Evolutionary conservation across 805 yeast species (phyloP).

Genomic region (Pichia nakasei): DNA sequence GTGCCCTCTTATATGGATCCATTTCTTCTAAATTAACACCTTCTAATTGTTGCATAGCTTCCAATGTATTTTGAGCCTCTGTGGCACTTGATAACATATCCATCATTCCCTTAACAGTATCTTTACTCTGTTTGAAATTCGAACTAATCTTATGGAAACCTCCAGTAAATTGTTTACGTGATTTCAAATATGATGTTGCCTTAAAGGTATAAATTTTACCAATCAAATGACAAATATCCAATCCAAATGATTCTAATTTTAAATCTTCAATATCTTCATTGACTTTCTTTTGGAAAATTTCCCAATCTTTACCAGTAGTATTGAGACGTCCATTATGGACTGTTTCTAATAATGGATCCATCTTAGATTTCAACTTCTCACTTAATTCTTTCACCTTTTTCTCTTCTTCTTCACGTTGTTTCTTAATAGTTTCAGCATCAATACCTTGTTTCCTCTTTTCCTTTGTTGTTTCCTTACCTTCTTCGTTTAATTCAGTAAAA

Average conservation of each 20-base stretch:
- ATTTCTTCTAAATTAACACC: slow-evolving; percentile 31
- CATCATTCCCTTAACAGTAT: slow-evolving; percentile 63
- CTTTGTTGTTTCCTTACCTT: slow-evolving; percentile 7
- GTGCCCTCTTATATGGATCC: slow-evolving; percentile 42
- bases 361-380: slow-evolving; percentile 37
- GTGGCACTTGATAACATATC: slow-evolving; percentile 63
- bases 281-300: slow-evolving; percentile 52
- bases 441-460: slow-evolving; percentile 13
- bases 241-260: slow-evolving; percentile 79
- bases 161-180: slow-evolving; percentile 65
- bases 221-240: slow-evolving; percentile 67
- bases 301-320: slow-evolving; percentile 33
- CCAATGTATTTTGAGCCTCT: slow-evolving; percentile 74
- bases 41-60: slow-evolving; percentile 61
- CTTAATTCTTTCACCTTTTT: slow-evolving; percentile 49
- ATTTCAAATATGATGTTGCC: slow-evolving; percentile 54
- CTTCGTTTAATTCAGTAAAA: slow-evolving; percentile 9
- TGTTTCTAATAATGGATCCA: slow-evolving; percentile 32
- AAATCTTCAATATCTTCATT: slow-evolving; percentile 75
- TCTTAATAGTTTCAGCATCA: slow-evolving; percentile 21
- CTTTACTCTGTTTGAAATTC: slow-evolving; percentile 64
- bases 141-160: slow-evolving; percentile 44
- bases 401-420: slow-evolving; percentile 28
- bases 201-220: slow-evolving; percentile 63
- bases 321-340: slow-evolving; percentile 30